Conservation (phyloP, 768 basidiomycete genomes). For the Suillus discolor region DNA sequence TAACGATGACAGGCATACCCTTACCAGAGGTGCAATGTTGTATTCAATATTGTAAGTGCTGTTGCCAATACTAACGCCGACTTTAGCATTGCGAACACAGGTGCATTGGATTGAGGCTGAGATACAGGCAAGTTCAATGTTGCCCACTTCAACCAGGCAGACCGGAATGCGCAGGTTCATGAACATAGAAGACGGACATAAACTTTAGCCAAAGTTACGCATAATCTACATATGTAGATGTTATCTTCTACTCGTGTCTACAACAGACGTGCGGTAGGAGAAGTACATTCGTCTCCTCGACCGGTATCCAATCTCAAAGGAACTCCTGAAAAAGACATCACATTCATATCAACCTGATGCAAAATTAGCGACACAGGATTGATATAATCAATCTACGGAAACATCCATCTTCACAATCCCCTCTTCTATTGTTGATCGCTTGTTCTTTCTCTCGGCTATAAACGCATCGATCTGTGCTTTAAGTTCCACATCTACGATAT, state of each 20-base stretch:
- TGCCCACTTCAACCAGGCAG: background rate
- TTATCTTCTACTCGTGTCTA: background rate
- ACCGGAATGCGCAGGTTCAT: background rate
- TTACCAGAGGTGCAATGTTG: background rate
- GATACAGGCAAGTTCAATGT: background rate
- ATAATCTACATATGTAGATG: background rate
- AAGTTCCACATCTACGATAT: constrained; percentile 59
- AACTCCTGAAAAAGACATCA: background rate
- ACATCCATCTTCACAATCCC: constrained; percentile 37
- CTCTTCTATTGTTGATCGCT: constrained; percentile 27
- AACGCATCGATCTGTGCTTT: constrained; percentile 77
- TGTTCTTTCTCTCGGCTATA: constrained; percentile 56
- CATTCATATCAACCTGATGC: background rate
- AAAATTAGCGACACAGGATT: constrained; percentile 15
- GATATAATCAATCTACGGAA: constrained; percentile 21
- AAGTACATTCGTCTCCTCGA: background rate
- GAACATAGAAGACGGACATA: background rate
- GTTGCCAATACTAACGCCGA: background rate
- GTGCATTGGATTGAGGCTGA: background rate
- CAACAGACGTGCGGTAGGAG: background rate
- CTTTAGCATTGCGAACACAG: background rate
- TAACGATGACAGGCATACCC: background rate
- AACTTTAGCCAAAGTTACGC: background rate
- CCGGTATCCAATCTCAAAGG: background rate
- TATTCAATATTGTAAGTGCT: background rate